phyloP scores from a whole-genome alignment of 495 filamentous ascomycete species.

The Tuber brumale region DNA sequence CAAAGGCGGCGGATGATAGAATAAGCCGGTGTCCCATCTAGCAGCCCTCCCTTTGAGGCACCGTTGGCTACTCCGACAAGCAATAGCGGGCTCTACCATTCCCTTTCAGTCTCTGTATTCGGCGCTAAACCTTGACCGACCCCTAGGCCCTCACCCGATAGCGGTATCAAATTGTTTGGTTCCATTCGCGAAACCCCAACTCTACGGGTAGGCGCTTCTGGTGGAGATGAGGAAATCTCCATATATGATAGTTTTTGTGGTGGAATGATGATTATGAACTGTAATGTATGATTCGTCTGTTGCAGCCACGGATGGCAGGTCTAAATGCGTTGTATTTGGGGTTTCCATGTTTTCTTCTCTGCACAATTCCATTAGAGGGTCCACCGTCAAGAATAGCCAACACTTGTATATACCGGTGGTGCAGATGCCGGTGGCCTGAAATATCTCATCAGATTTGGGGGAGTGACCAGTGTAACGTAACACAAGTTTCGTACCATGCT shows the following conservation, averaged over 20 bases:
- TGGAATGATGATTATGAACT: constrained; percentile 36
- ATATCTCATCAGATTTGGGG: too few species aligned
- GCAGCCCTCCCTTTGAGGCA: constrained; percentile 15
- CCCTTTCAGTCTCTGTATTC: neutral
- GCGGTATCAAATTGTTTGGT: constrained; percentile 16
- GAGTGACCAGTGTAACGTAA: too few species aligned
- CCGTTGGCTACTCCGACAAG: constrained; percentile 18
- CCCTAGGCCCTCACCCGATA: constrained; percentile 18
- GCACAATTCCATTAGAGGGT: neutral
- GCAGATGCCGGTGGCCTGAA: too few species aligned
- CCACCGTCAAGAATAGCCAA: neutral
- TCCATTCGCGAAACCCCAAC: constrained; percentile 12
- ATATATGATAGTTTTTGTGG: constrained; percentile 35
- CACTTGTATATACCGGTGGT: too few species aligned
- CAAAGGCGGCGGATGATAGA: neutral
- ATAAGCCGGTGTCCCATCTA: constrained; percentile 21
- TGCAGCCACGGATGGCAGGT: neutral
- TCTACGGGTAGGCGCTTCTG: neutral
- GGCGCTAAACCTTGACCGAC: neutral
- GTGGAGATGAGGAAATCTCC: constrained; percentile 15
- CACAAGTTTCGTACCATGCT: neutral
- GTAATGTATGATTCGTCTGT: constrained; percentile 14
- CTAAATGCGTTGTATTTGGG: neutral
- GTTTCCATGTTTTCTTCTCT: neutral
- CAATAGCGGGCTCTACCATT: constrained; percentile 6